Evolutionary conservation across 2,329 filamentous ascomycete species (phyloP).

Genomic region (Penicillium sp.): DNA sequence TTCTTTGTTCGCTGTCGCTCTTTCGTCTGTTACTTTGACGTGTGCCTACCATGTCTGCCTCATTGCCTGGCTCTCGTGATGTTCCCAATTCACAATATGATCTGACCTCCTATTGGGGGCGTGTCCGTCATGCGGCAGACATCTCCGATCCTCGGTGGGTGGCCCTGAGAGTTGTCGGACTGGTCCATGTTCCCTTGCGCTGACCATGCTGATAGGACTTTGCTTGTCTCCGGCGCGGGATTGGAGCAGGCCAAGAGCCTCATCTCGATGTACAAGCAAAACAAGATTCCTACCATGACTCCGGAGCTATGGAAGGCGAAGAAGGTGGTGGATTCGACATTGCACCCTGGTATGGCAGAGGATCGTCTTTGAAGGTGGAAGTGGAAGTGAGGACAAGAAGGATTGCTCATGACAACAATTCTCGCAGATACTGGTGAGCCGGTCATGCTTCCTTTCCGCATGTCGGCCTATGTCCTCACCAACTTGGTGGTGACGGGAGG

Average conservation of each 20-base stretch:
- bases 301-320: conserved; percentile 91
- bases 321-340: conserved; percentile 92
- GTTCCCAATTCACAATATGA: conserved; percentile 90
- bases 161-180: conserved; percentile 6
- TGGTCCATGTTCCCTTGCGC: conserved; percentile 2
- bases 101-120: conserved; percentile 87
- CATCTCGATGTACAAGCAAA: conserved; percentile 79
- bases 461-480: conserved; percentile 91
- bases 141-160: conserved; percentile 93
- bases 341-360: conserved; percentile 82
- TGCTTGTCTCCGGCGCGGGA: conserved; percentile 70
- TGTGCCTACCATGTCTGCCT: conserved; percentile 50
- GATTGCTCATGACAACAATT: neutral
- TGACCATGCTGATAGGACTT: conserved; percentile 55
- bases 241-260: conserved; percentile 81
- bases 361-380: too few species aligned
- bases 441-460: conserved; percentile 90
- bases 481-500: conserved; percentile 93
- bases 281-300: conserved; percentile 71
- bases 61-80: conserved; percentile 64
- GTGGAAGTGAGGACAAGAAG: neutral
- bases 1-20: conserved; percentile 8
- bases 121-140: conserved; percentile 81
- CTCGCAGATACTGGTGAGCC: conserved; percentile 77
- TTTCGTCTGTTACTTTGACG: neutral